Percentiles rank a stretch among this genome's conserved stretches.
Evolutionary conservation across 495 filamentous ascomycete species (phyloP).

Genomic region (Paragyromitra xinjiangensis): DNA sequence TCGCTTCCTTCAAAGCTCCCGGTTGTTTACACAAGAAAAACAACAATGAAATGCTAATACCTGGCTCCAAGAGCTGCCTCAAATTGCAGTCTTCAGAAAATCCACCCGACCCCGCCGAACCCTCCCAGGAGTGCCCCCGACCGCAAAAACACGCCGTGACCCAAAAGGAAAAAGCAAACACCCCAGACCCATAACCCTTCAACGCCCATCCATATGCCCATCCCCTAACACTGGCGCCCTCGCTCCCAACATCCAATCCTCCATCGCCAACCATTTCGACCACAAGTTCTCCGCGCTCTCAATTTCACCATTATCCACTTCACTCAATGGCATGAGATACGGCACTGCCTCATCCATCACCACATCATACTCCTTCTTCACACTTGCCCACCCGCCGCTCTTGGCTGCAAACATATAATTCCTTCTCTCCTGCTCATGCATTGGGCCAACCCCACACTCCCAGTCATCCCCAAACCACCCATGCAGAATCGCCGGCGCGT

Average conservation of each 20-base stretch:
- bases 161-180: not conserved
- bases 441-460: constrained; percentile 75
- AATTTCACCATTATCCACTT: constrained; percentile 80
- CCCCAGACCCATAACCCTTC: constrained; percentile 2
- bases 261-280: constrained; percentile 90
- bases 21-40: constrained; percentile 15
- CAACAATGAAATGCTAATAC: constrained; percentile 2
- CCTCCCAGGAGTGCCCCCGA: not conserved
- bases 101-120: not conserved
- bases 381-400: constrained; percentile 82
- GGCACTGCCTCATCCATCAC: constrained; percentile 80
- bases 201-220: constrained; percentile 21
- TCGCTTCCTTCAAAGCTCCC: not conserved
- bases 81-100: not conserved
- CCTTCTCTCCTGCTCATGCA: constrained; percentile 88
- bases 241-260: constrained; percentile 91
- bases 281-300: constrained; percentile 80
- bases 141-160: not conserved
- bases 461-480: constrained; percentile 97
- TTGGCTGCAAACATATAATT: constrained; percentile 97
- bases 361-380: constrained; percentile 92
- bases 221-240: constrained; percentile 56
- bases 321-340: constrained; percentile 81
- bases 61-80: not conserved
- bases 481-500: constrained; percentile 82